Percentiles rank a stretch among this genome's conserved stretches.
Evolutionary conservation across 768 basidiomycete genomes (phyloP).

Genomic region (Trametopsis cervina): DNA sequence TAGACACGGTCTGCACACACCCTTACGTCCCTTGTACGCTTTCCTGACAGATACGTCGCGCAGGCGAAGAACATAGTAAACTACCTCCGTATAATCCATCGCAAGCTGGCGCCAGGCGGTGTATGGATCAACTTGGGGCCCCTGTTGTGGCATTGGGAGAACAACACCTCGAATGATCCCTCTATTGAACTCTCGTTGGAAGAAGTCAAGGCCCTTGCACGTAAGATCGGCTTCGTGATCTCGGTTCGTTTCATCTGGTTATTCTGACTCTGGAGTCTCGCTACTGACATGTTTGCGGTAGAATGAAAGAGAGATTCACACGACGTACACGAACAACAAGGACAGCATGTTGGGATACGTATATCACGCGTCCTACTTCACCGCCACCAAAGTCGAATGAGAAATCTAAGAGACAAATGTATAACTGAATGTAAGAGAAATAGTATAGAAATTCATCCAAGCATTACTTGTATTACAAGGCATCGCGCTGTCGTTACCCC

Average conservation of each 20-base stretch:
- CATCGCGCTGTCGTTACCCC: neutral
- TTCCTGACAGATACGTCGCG: neutral
- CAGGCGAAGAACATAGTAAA: constrained; percentile 90
- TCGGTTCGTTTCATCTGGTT: constrained; percentile 42
- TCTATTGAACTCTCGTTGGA: constrained; percentile 88
- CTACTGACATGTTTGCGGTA: constrained; percentile 26
- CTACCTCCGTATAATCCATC: constrained; percentile 82
- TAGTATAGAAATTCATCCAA: constrained; percentile 3
- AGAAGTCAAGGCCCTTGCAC: constrained; percentile 74
- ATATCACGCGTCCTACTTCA: constrained; percentile 85
- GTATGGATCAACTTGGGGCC: constrained; percentile 94
- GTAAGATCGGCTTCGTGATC: constrained; percentile 74
- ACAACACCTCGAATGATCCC: constrained; percentile 71
- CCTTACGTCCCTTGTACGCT: neutral
- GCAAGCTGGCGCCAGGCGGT: constrained; percentile 76
- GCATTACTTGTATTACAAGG: neutral
- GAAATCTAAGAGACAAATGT: neutral
- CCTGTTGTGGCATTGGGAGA: constrained; percentile 96
- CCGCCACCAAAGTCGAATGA: constrained; percentile 41
- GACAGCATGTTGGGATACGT: constrained; percentile 79
- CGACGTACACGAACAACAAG: constrained; percentile 82
- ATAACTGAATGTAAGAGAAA: neutral
- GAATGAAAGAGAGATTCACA: constrained; percentile 76
- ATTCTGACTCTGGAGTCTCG: neutral
- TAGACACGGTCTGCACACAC: constrained; percentile 68